phyloP scores from a whole-genome alignment of 2,329 filamentous ascomycete genomes.

The Gaeumannomyces tritici region DNA sequence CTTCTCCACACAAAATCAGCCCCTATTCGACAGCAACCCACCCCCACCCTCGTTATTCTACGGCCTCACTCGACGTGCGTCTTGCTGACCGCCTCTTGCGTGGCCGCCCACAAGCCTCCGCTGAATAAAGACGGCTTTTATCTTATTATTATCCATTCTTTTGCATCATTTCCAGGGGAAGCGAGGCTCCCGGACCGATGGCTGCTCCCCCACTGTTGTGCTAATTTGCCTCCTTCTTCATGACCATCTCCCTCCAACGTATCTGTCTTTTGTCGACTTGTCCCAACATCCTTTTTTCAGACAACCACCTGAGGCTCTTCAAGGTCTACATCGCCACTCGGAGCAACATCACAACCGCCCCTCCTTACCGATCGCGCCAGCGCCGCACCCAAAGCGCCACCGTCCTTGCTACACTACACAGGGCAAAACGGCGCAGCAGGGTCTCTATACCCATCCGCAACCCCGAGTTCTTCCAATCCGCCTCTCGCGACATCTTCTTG shows the following conservation, averaged over 20 bases:
- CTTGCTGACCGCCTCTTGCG: not conserved
- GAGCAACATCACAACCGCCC: conserved; percentile 22
- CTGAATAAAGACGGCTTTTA: not conserved
- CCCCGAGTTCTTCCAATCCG: conserved; percentile 12
- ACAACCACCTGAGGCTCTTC: conserved; percentile 29
- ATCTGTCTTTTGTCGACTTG: conserved; percentile 37
- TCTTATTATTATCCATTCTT: not conserved
- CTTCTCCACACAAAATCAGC: not conserved
- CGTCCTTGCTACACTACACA: conserved; percentile 16
- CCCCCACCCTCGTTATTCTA: not conserved
- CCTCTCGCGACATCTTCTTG: conserved; percentile 9
- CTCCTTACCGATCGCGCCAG: conserved; percentile 23
- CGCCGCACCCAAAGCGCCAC: conserved; percentile 20
- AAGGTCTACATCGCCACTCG: conserved; percentile 33
- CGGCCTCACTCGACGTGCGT: not conserved
- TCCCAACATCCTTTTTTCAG: conserved; percentile 34
- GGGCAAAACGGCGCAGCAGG: conserved; percentile 14
- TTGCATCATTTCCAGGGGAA: not conserved
- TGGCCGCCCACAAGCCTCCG: not conserved
- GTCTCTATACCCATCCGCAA: conserved; percentile 11
- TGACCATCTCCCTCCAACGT: conserved; percentile 36
- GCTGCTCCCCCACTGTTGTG: conserved; percentile 1
- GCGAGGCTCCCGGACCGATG: conserved; percentile 3
- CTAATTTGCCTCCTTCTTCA: conserved; percentile 21
- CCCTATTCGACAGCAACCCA: not conserved